Base-by-base conservation (phyloP, 805 yeast genomes). In the Barnettozyma populi region DNA sequence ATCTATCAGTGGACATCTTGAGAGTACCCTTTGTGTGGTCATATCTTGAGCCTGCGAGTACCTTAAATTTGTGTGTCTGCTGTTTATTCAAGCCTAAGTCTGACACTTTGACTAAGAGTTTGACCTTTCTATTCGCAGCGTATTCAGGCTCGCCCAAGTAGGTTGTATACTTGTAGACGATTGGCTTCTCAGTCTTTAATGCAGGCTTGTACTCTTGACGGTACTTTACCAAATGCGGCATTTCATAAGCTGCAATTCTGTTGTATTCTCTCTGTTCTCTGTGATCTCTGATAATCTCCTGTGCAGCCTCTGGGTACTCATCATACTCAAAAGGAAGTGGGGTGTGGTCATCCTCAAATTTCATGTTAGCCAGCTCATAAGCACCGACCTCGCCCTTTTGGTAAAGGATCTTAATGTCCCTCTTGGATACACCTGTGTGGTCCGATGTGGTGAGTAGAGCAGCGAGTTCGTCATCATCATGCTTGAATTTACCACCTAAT, bases 201-300 rank as follows among this genome's bases (percentile, higher is more conserved):
- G 72, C 71, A 19, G 83, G 83, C 31, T 60, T 64, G 69, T 86
- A 90, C 50, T 73, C 75, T 65, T 84, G 80, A 56, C 92, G 83
- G 63, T 75, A 86, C 64, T 88, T 81, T 37, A 83, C 81, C 53
- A 94, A 73, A 47, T 80, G 76, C 7, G 99, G 99, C 73, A 92
- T 76, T 64, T 92, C 98, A 68, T 84, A 92, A 0, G 97, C 97
- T 10, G 95, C 88, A 39, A 88, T 73, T 57, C 97, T 77, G 60
- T 83, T 83, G 59, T 83, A 80, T 53, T 85, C 79, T 56, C 95
- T 81, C 56, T 79, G 81, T 54, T 79, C 84, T 61, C 97, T 78
- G 58, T 81, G 86, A 54, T 80, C 84, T 47, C 79, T 78, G 31
- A 84, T 76, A 51, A 78, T 76, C 57, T 84, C 82, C 57, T 84